Percentiles rank a stretch among this genome's conserved stretches.
phyloP scores from a whole-genome alignment of 2,329 filamentous ascomycete genomes.

The Mycocentrospora acerina region DNA sequence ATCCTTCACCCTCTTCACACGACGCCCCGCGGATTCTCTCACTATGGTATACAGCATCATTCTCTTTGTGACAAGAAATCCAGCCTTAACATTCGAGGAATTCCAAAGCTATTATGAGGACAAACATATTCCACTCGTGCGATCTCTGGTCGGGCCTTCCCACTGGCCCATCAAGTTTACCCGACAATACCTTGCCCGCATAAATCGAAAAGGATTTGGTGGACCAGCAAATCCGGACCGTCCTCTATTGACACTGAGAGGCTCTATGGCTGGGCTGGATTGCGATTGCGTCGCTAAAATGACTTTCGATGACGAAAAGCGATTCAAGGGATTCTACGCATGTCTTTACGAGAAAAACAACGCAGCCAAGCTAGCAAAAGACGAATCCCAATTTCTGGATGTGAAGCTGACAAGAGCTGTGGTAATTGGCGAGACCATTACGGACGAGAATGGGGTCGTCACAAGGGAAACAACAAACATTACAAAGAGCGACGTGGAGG shows the following conservation, averaged over 20 bases:
- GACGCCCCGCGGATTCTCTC: not conserved
- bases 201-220: constrained; percentile 27
- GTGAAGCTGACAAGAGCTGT: constrained; percentile 20
- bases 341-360: constrained; percentile 23
- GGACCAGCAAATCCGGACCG: constrained; percentile 24
- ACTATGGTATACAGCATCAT: constrained; percentile 29
- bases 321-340: constrained; percentile 29
- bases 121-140: constrained; percentile 26
- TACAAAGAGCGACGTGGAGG: constrained; percentile 7
- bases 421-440: constrained; percentile 30
- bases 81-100: constrained; percentile 21
- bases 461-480: constrained; percentile 7
- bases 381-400: constrained; percentile 29
- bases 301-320: constrained; percentile 23
- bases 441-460: constrained; percentile 13
- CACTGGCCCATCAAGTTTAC: constrained; percentile 23
- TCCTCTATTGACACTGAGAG: constrained; percentile 24
- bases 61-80: constrained; percentile 27
- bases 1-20: not conserved
- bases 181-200: constrained; percentile 31
- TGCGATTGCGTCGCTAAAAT: constrained; percentile 30
- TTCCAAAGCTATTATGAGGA: constrained; percentile 33
- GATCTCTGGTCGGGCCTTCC: constrained; percentile 16
- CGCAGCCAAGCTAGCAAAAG: constrained; percentile 19
- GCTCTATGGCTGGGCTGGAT: constrained; percentile 24